Evolutionary conservation across 164 flowering plant species (phyloP).

Genomic region (Dillenia suffruticosa): DNA sequence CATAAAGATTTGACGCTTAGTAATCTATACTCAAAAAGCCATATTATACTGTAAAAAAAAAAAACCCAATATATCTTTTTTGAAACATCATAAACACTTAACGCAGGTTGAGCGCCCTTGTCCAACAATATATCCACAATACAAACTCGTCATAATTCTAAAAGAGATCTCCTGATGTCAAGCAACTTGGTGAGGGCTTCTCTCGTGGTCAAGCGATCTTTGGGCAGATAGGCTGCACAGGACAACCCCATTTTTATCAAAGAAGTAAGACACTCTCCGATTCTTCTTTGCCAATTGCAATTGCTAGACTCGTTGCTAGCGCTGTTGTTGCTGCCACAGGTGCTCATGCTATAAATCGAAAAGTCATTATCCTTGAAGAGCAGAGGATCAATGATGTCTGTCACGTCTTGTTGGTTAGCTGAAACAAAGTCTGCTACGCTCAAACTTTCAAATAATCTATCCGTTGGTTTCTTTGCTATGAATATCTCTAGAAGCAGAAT

Average conservation of each 20-base stretch:
- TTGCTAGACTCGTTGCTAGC: not conserved
- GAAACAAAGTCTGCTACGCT: slow-evolving; percentile 2
- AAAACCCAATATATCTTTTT: too few relatives aligned
- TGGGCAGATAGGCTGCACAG: slow-evolving; percentile 2
- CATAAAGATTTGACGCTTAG: too few relatives aligned
- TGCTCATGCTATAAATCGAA: not conserved
- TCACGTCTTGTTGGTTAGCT: not conserved
- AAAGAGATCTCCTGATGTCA: not conserved
- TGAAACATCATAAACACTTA: too few relatives aligned
- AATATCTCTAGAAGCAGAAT: slow-evolving; percentile 16
- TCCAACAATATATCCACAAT: too few relatives aligned
- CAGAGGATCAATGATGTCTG: not conserved
- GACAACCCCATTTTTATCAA: slow-evolving; percentile 7
- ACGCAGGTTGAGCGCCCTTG: too few relatives aligned
- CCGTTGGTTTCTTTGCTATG: slow-evolving; percentile 14
- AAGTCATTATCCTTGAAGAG: not conserved
- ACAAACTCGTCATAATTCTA: not conserved
- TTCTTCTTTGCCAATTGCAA: not conserved
- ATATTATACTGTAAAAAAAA: too few relatives aligned
- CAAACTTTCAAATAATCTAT: slow-evolving; percentile 8
- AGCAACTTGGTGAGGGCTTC: slow-evolving; percentile 7
- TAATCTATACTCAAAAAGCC: too few relatives aligned
- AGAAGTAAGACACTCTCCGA: slow-evolving; percentile 5
- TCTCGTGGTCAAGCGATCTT: slow-evolving; percentile 10
- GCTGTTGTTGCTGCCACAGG: not conserved